Evolutionary conservation across 495 filamentous ascomycete species (phyloP).

Genomic region (Annulohypoxylon bovei): DNA sequence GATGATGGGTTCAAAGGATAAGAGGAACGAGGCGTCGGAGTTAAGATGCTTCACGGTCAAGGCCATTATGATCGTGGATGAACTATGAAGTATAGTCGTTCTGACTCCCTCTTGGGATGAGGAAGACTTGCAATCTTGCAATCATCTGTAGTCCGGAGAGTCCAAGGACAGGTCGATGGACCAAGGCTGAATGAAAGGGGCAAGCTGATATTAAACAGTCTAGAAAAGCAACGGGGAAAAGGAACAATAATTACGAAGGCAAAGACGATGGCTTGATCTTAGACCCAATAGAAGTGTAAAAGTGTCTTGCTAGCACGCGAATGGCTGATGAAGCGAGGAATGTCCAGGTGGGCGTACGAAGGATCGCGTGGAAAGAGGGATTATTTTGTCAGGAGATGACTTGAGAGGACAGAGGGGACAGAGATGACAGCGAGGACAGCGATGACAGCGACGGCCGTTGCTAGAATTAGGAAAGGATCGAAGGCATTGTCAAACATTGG

Average conservation of each 20-base stretch:
- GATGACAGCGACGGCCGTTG: neutral
- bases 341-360: constrained; percentile 27
- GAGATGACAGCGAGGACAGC: neutral
- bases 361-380: constrained; percentile 29
- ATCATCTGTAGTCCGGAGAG: constrained; percentile 23
- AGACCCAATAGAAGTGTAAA: constrained; percentile 19
- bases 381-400: constrained; percentile 10
- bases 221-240: constrained; percentile 11
- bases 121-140: constrained; percentile 7
- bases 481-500: constrained; percentile 27
- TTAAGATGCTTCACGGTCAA: constrained; percentile 73
- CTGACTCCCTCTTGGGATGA: constrained; percentile 26
- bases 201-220: neutral
- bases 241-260: constrained; percentile 15
- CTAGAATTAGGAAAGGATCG: constrained; percentile 25
- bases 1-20: constrained; percentile 67
- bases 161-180: constrained; percentile 7
- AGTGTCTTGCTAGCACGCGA: constrained; percentile 11
- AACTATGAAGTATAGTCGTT: constrained; percentile 1
- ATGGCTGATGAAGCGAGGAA: constrained; percentile 28
- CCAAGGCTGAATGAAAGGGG: neutral
- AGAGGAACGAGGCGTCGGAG: constrained; percentile 74
- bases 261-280: constrained; percentile 22
- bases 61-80: constrained; percentile 60
- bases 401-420: constrained; percentile 9